Evolutionary conservation across 1,284 basidiomycete genomes (phyloP), one percentile per base, ranked within the genome.

Genomic region (Flammula alnicola): DNA sequence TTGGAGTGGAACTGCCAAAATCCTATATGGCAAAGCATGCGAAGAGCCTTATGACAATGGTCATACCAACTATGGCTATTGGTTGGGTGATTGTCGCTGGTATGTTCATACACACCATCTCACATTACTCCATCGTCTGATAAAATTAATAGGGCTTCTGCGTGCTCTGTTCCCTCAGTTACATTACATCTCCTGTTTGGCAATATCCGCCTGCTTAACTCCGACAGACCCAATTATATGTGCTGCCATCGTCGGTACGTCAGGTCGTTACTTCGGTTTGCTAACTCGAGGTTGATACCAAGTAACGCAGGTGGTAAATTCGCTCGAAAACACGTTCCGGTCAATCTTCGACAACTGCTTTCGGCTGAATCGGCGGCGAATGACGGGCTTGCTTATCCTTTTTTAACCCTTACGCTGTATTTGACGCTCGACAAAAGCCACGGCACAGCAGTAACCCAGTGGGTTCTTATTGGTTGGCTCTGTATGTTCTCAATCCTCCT

Each of bases 181-280:
- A 38, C 75, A 76, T 46, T 88, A 83, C 63, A 73, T 91, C 9
- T 88, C 90, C 0, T 81, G 84, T 12, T 79, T 97, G 9, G 89
- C 86, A 31, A 85, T 98, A 47, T 88, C 94, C 1, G 92, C 95
- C 0, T 94, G 91, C 57, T 78, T 97, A 17, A 97, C 95, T 0
- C 95, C 95, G 0, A 98, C 95, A 2, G 95, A 98, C 70, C 95
- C 95, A 0, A 86, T 90, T 47, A 84, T 88, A 38, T 83, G 80
- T 56, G 82, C 81, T 11, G 76, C 80, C 4, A 83, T 84, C 31
- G 76, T 88, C 5, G 78, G 85, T 73, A 47, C 25, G 49, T 11
- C 7, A 14, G n/a, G 5, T 9, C 4, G 14, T 19, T 43, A n/a
- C 20, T 37, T 11, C 5, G 11, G 26, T 3, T 49, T 11, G 2